Conservation (phyloP, 805 yeast species). For the Saturnispora saitoi region DNA sequence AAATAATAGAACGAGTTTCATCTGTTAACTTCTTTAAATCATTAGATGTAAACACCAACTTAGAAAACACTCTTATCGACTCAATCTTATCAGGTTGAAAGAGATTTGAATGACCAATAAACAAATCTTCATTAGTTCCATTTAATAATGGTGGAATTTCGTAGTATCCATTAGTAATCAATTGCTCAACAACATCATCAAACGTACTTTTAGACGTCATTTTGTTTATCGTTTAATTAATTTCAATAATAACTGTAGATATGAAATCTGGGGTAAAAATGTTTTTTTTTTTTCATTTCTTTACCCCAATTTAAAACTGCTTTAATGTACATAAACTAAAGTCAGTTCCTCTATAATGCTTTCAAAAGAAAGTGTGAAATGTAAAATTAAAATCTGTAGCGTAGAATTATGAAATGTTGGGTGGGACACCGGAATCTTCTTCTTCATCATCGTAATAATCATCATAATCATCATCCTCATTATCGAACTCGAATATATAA, state of each 20-base stretch:
- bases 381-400: no score
- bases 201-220: not conserved
- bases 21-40: slow-evolving; percentile 8
- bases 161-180: slow-evolving; percentile 5
- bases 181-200: not conserved
- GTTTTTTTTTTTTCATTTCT: not conserved
- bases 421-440: not conserved
- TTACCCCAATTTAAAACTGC: not conserved
- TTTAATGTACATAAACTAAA: not conserved
- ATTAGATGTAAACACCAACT: slow-evolving; percentile 9
- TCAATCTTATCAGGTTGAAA: slow-evolving; percentile 17
- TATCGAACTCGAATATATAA: slow-evolving; percentile 8
- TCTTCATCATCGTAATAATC: not conserved
- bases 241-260: not conserved
- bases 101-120: slow-evolving; percentile 23
- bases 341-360: not conserved
- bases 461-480: slow-evolving; percentile 1
- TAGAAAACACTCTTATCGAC: slow-evolving; percentile 16
- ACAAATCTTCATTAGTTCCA: slow-evolving; percentile 18
- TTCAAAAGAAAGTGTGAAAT: not conserved
- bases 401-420: no score
- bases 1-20: not conserved
- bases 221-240: not conserved
- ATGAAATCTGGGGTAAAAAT: not conserved
- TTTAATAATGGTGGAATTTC: slow-evolving; percentile 19